Evolutionary conservation across 2,329 filamentous ascomycete genomes (phyloP), one percentile per base, ranked within the genome.

Genomic region (Hyphodiscus sp.): DNA sequence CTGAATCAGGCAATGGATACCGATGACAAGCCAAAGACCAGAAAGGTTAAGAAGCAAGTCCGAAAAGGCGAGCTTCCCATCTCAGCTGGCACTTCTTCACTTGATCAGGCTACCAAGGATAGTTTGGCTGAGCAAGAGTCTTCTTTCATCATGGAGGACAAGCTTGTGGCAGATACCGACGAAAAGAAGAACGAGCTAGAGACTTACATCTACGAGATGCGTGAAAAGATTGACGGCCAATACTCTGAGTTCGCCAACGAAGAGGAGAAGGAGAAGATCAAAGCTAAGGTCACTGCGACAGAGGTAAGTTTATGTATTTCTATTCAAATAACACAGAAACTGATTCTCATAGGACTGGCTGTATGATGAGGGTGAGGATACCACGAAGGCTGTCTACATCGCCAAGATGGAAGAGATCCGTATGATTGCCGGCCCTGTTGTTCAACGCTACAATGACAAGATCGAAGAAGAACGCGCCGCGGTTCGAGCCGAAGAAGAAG

Each of bases 141-240:
- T 62, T 71, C 84, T 65, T 97, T 99, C 94, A 83, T 91, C 64
- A 92, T 95, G 83, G 91, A 96, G 74, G 94, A 99, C 77, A 99
- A 97, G 82, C 86, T 97, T 54, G 91, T 99, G 53, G 89, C 89
- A 64, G 94, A 97, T 72, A 99, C 94, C 41, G 94, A 97, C 71
- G 91, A 97, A 78, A 95, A 95, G 84, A 99, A 97, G 89, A 99
- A 99, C 78, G 92, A 97, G 76, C 88, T 99, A 51, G 94, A 99
- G 80, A 85, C 89, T 20, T 95, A 87, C 75, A 96, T 97, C 74
- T 99, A 99, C 75, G 91, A 97, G 67, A 81, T 96, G 69, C 88
- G 92, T 65, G 90, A 90, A 75, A 96, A 96, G 83, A 82, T 97
- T 50, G 90, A 96, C 63, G 91, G 95, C 66, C 82, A 90, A 64